A percentile compares a stretch with the other conserved stretches of the same genome.
Evolutionary conservation across 257 asterid genomes (phyloP).

Genomic region (Dorcoceras hygrometricum): DNA sequence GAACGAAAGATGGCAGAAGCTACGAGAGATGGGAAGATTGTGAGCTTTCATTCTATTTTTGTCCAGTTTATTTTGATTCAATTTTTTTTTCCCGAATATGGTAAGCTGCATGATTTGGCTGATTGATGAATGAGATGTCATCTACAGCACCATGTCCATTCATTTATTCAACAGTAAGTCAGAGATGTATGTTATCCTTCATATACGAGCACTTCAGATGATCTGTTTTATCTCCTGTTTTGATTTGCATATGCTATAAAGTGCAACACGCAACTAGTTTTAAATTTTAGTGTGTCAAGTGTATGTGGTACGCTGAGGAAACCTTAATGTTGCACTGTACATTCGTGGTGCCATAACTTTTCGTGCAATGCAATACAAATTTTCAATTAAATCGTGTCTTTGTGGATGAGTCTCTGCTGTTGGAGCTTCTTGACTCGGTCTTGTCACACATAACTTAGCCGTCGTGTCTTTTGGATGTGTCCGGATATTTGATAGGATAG

Average conservation of each 20-base stretch:
- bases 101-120: slow-evolving; percentile 12
- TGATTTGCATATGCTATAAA: slow-evolving; percentile 2
- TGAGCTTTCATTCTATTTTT: slow-evolving; percentile 32
- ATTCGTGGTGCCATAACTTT: background rate
- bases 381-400: no score
- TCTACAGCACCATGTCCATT: background rate
- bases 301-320: background rate
- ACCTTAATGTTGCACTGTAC: background rate
- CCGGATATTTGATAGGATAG: slow-evolving; percentile 1
- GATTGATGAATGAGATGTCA: background rate
- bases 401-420: background rate
- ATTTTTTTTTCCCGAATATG: background rate
- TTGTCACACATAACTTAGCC: slow-evolving; percentile 2
- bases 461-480: slow-evolving; percentile 2
- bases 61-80: no score
- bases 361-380: background rate
- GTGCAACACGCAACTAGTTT: background rate
- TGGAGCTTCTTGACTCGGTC: background rate
- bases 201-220: background rate
- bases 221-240: slow-evolving; percentile 4
- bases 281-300: background rate
- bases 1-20: slow-evolving; percentile 78
- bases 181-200: background rate
- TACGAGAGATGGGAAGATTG: slow-evolving; percentile 56
- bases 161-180: background rate